These are phyloP conservation scores for Hypericum androsaemum DNA, from an alignment of 345 rosid species.

Conservation along the genomic window DNA sequence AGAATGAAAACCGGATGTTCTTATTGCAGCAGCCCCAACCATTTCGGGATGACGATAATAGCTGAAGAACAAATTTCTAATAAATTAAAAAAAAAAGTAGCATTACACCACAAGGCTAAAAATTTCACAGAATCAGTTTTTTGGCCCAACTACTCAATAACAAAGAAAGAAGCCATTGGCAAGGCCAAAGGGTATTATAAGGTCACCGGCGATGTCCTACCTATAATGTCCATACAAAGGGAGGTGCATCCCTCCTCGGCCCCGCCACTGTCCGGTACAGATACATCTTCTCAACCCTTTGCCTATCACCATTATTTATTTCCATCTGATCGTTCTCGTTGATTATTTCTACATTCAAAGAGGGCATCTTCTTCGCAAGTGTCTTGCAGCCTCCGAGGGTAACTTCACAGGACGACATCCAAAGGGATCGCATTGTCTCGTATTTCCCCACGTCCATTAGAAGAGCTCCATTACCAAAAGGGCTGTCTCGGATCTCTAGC, in stretches of 20 bases:
- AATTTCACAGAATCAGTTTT: constrained; percentile 15
- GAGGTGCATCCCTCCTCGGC: constrained; percentile 69
- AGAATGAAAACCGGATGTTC: background rate
- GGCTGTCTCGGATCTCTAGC: constrained; percentile 84
- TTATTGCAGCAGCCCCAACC: constrained; percentile 7
- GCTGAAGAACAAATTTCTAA: constrained; percentile 18
- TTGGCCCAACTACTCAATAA: constrained; percentile 21
- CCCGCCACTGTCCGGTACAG: constrained; percentile 76
- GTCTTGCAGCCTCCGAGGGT: constrained; percentile 84
- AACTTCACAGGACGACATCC: constrained; percentile 97
- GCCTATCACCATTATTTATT: constrained; percentile 23
- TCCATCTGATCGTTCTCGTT: constrained; percentile 45
- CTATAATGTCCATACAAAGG: constrained; percentile 58
- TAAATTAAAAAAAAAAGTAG: constrained; percentile 14
- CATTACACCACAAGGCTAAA: constrained; percentile 23
- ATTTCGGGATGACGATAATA: constrained; percentile 15
- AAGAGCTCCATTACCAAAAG: constrained; percentile 80
- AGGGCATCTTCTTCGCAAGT: constrained; percentile 58
- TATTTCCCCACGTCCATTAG: constrained; percentile 73
- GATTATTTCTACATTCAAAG: constrained; percentile 81
- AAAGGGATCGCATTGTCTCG: constrained; percentile 99
- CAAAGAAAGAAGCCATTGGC: constrained; percentile 2
- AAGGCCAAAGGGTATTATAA: background rate
- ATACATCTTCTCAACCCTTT: constrained; percentile 69
- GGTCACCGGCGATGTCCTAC: constrained; percentile 3